A percentile compares a stretch with the other conserved stretches of the same genome.
Evolutionary conservation across 2,329 filamentous ascomycete species (phyloP).

Genomic region (Fusarium annulatum): DNA sequence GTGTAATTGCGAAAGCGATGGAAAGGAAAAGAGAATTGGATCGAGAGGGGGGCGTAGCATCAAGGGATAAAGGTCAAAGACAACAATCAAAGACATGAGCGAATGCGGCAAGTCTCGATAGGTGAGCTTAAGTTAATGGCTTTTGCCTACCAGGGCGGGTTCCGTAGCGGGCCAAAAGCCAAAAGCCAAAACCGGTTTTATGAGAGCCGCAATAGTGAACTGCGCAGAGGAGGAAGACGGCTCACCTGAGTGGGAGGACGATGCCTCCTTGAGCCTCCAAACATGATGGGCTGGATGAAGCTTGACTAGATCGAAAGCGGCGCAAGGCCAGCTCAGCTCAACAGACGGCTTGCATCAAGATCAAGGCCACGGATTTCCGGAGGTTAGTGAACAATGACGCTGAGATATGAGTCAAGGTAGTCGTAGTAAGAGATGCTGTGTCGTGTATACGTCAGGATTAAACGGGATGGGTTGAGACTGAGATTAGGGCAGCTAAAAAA

Average conservation of each 20-base stretch:
- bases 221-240: conserved; percentile 35
- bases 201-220: conserved; percentile 14
- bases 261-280: conserved; percentile 62
- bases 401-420: conserved; percentile 20
- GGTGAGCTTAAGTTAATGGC: conserved; percentile 1
- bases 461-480: conserved; percentile 19
- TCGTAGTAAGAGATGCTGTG: conserved; percentile 12
- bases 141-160: conserved; percentile 7
- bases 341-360: conserved; percentile 39
- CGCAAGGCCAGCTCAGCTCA: conserved; percentile 37
- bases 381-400: conserved; percentile 7
- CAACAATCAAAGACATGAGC: conserved; percentile 5
- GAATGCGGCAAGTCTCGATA: conserved; percentile 6
- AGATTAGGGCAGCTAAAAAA: conserved; percentile 23
- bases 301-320: conserved; percentile 35
- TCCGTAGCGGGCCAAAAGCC: conserved; percentile 34
- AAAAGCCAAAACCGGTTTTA: conserved; percentile 39
- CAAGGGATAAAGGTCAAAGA: background rate
- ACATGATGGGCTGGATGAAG: conserved; percentile 53
- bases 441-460: conserved; percentile 11
- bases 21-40: background rate
- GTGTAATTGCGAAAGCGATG: background rate
- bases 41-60: background rate
- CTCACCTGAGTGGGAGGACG: conserved; percentile 62
- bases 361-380: conserved; percentile 26